Conservation (phyloP, 1,139 yeast species). For the Candida anutae region DNA sequence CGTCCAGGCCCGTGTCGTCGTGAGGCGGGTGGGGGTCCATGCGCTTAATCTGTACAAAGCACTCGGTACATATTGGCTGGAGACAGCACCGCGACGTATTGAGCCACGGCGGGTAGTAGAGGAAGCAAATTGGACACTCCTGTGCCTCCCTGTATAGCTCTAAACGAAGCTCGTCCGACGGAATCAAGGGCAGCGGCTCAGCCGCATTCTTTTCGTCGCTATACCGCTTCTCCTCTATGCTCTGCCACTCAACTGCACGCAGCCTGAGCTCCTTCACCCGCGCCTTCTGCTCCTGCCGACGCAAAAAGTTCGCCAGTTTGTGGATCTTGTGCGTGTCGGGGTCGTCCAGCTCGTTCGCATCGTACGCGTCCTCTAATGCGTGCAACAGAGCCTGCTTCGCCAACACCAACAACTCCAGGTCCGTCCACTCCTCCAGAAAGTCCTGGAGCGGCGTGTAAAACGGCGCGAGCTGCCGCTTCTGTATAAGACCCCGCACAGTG, state of each 20-base stretch:
- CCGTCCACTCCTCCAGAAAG: conserved; percentile 67
- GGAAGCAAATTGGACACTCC: conserved; percentile 94
- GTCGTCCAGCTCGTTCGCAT: conserved; percentile 43
- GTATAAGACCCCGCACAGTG: conserved; percentile 59
- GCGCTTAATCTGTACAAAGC: conserved; percentile 92
- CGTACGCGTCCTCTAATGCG: conserved; percentile 49
- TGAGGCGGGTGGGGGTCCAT: conserved; percentile 95
- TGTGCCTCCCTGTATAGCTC: conserved; percentile 53
- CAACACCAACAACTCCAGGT: conserved; percentile 56
- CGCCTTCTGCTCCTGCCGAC: conserved; percentile 47
- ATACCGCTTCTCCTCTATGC: conserved; percentile 43
- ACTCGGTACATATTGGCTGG: conserved; percentile 92
- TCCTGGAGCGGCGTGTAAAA: conserved; percentile 88
- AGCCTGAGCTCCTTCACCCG: conserved; percentile 43
- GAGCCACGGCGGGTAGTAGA: conserved; percentile 71
- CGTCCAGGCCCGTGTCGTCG: conserved; percentile 32
- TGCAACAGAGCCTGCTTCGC: conserved; percentile 51
- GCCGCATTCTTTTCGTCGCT: conserved; percentile 29
- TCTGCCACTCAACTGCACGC: conserved; percentile 45
- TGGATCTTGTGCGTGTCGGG: conserved; percentile 51
- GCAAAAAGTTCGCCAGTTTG: conserved; percentile 40
- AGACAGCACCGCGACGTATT: conserved; percentile 86
- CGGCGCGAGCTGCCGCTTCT: conserved; percentile 66
- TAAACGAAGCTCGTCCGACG: conserved; percentile 25
- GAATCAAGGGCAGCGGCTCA: conserved; percentile 11